Evolutionary conservation across 2,329 filamentous ascomycete genomes (phyloP).

Genomic region (Nemania bipapillata): DNA sequence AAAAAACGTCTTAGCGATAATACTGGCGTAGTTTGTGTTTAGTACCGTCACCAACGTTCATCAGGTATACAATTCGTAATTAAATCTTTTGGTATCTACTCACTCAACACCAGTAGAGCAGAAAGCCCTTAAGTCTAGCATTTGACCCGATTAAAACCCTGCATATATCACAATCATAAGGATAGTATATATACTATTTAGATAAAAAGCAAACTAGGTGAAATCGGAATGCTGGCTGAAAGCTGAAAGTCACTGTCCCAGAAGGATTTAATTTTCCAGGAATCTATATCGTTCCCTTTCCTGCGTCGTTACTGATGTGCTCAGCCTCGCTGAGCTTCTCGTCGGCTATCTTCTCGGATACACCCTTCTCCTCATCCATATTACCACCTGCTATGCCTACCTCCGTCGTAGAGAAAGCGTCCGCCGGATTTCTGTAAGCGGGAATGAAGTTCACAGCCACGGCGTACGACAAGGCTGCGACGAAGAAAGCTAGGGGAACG

Average conservation of each 20-base stretch:
- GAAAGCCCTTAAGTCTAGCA: too few relatives aligned
- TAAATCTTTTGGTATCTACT: too few relatives aligned
- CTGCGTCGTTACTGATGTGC: neutral
- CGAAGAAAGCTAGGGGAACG: constrained; percentile 71
- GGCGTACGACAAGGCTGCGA: constrained; percentile 67
- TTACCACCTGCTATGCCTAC: constrained; percentile 52
- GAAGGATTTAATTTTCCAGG: neutral
- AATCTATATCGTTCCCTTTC: neutral
- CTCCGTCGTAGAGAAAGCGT: constrained; percentile 63
- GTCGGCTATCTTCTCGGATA: constrained; percentile 25
- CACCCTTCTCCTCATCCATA: constrained; percentile 47
- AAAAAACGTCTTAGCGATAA: too few relatives aligned
- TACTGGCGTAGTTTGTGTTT: too few relatives aligned
- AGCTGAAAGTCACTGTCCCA: neutral
- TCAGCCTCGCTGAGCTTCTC: constrained; percentile 34
- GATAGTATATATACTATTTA: neutral
- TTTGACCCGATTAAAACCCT: too few relatives aligned
- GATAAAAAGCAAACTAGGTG: neutral
- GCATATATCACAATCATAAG: neutral
- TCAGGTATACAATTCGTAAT: too few relatives aligned
- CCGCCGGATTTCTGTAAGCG: constrained; percentile 70
- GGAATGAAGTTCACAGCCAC: constrained; percentile 74
- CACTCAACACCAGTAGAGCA: too few relatives aligned
- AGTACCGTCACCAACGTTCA: too few relatives aligned
- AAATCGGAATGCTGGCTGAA: neutral